These are phyloP conservation scores for Pharnaceum exiguum DNA, from an alignment of 148 eudicot species.

Conservation along the genomic window DNA sequence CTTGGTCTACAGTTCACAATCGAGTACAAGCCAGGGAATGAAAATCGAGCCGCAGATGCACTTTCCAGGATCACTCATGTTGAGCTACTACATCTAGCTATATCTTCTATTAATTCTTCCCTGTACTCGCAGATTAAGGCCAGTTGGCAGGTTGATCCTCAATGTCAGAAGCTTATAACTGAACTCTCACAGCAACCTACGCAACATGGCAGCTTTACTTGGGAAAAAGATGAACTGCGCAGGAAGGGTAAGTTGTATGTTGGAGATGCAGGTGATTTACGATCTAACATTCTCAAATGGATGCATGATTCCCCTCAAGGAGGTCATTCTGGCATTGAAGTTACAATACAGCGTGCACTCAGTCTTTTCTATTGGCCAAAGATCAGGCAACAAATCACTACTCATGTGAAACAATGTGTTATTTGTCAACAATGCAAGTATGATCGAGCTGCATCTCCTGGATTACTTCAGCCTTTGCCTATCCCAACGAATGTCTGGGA, in stretches of 20 bases:
- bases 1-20: too few species aligned
- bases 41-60: too few species aligned
- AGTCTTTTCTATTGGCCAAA: background rate
- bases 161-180: too few species aligned
- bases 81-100: too few species aligned
- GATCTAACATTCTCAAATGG: background rate
- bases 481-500: background rate
- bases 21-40: too few species aligned
- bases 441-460: background rate
- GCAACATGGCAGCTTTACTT: too few species aligned
- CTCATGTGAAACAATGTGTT: background rate
- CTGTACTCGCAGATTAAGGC: too few species aligned
- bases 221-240: too few species aligned
- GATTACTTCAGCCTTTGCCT: background rate
- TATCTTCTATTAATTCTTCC: too few species aligned
- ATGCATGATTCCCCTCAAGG: background rate
- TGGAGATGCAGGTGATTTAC: background rate
- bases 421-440: background rate
- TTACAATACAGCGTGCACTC: background rate
- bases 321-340: background rate
- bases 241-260: background rate
- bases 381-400: background rate
- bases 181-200: too few species aligned
- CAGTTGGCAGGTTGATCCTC: too few species aligned
- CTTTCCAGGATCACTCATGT: too few species aligned